Evolutionary conservation across 139 green algal species (phyloP), one percentile per base, ranked within the genome.

Genomic region (Trebouxia sp.): DNA sequence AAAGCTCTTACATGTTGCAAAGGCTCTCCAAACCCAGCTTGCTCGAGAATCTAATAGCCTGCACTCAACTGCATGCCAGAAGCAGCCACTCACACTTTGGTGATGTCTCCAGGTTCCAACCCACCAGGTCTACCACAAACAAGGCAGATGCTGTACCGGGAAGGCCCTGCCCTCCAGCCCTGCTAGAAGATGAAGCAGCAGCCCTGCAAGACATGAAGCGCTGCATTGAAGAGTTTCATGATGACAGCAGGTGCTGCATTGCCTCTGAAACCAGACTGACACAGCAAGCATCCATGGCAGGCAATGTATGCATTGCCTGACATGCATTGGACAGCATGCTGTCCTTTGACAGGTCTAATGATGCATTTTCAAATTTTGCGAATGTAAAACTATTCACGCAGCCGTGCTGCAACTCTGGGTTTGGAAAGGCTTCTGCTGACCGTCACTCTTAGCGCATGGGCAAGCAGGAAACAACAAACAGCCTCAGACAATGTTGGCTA

Each of bases 191-290:
- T 15, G 87, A 92, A 76, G 82, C 48, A 24, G 83, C 26, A 5
- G 86, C 87, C 30, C 82, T 94, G 81, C 37, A 47, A 20, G 90
- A 94, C 76, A 89, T 88, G 82, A 66, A 88, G 74, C 80, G 90
- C 14, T 83, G 87, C 58, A 92, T 94, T 42, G 37, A 81, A 41
- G 56, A 89, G 53, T 88, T 86, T 65, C 90, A 94, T 32, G 90
- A 94, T 84, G 88, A 84, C 82, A 77, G n/a, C 47, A 89, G 75
- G 87, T 88, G 56, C 6, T 75, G 4, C 9, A 17, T 70, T 39
- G 28, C 28, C 50, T 55, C 26, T 70, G 15, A 12, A 28, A 41
- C 45, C 9, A 24, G 20, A 17, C 47, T 10, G 2, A 53, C 47
- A 53, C 47, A 26, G 2, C 14, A 17, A 17, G 20, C 47, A 53